A percentile compares a stretch with the other conserved stretches of the same genome.
Conservation (phyloP, 2,329 filamentous ascomycete species). For the Anisogramma anomala region DNA sequence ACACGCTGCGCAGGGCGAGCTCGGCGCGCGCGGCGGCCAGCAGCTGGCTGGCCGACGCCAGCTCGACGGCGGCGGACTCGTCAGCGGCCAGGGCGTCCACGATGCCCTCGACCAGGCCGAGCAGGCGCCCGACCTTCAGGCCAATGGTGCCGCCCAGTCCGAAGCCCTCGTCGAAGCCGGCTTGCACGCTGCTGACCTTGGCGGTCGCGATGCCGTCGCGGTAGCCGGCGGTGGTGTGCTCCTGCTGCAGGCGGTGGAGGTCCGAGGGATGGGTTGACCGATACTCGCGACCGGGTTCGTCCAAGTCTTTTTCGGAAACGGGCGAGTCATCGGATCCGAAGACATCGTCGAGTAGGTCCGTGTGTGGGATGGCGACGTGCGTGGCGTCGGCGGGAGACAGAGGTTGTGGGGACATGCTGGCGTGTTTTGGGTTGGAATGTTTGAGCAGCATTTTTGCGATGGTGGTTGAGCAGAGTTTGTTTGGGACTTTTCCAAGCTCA, state of each 20-base stretch:
- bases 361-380: not conserved
- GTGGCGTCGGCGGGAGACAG: not conserved
- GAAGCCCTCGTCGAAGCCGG: conserved; percentile 87
- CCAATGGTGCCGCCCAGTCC: conserved; percentile 73
- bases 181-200: conserved; percentile 68
- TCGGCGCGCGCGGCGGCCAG: conserved; percentile 44
- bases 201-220: conserved; percentile 71
- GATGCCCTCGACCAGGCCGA: conserved; percentile 70
- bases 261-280: conserved; percentile 43
- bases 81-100: conserved; percentile 31
- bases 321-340: conserved; percentile 9
- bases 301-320: not conserved
- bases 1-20: conserved; percentile 49
- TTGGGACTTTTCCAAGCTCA: too few relatives aligned
- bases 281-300: too few relatives aligned
- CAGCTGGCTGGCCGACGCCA: conserved; percentile 22
- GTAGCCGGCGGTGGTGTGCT: conserved; percentile 78
- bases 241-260: conserved; percentile 59
- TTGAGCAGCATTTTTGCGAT: conserved; percentile 10
- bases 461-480: too few relatives aligned
- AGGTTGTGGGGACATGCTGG: conserved; percentile 2
- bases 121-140: conserved; percentile 56
- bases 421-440: conserved; percentile 12
- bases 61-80: conserved; percentile 14
- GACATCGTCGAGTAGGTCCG: conserved; percentile 12